Evolutionary conservation across 2,329 filamentous ascomycete species (phyloP).

Genomic region (Plenodomus lindquistii): DNA sequence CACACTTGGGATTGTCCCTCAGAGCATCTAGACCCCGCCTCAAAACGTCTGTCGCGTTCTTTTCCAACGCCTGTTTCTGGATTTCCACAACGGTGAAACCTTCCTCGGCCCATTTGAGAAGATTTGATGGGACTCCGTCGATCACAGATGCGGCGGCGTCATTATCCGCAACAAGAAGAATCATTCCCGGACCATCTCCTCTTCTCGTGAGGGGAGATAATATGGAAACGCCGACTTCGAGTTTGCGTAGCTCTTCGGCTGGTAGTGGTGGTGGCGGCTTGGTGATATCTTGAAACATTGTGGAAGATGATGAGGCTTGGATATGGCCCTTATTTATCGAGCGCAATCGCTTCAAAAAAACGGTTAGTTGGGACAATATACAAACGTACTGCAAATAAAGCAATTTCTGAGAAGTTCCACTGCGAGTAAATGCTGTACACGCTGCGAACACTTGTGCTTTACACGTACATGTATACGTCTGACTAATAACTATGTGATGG

Average conservation of each 20-base stretch:
- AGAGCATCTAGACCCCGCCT: slow-evolving; percentile 8
- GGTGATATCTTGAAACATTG: slow-evolving; percentile 6
- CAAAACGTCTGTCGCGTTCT: slow-evolving; percentile 2
- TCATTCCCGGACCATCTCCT: slow-evolving; percentile 11
- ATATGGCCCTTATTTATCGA: too few species aligned
- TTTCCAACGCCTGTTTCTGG: slow-evolving; percentile 7
- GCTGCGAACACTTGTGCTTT: too few species aligned
- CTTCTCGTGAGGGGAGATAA: slow-evolving; percentile 10
- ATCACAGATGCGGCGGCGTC: slow-evolving; percentile 8
- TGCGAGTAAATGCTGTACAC: too few species aligned
- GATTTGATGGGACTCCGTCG: slow-evolving; percentile 15
- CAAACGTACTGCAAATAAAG: too few species aligned
- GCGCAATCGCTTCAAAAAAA: too few species aligned
- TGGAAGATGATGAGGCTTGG: too few species aligned
- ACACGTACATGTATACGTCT: too few species aligned
- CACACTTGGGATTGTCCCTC: slow-evolving; percentile 6
- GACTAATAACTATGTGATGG: too few species aligned
- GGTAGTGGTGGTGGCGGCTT: slow-evolving; percentile 14
- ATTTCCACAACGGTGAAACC: slow-evolving; percentile 51
- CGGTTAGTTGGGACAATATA: too few species aligned
- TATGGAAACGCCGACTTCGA: slow-evolving; percentile 4
- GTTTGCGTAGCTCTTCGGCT: background rate
- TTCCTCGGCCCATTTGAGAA: slow-evolving; percentile 69
- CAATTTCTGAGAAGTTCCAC: too few species aligned
- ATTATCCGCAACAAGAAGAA: slow-evolving; percentile 14